Evolutionary conservation across 2,329 filamentous ascomycete species (phyloP), one percentile per base, ranked within the genome.

Genomic region (Pezicula carpinea): DNA sequence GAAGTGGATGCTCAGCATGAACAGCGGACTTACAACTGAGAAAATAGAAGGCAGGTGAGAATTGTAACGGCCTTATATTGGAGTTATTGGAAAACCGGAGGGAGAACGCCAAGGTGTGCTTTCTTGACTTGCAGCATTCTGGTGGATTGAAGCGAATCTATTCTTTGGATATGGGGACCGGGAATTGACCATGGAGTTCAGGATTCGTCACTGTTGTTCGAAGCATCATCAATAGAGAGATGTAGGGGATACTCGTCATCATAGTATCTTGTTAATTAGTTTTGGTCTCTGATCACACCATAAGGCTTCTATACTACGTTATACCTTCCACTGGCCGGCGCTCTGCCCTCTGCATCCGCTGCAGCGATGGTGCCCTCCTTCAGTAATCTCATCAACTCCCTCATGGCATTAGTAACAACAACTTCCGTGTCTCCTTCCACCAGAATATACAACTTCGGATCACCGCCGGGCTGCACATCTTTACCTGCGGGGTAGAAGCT

Each of bases 391-490:
- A 90, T 92, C 55, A 99, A 76, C 69, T 97, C 91, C 56, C 83
- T 81, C 79, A 99, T 89, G 2, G 93, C 93, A 60, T 88, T 86
- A 43, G 87, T 88, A 22, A 99, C 93, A 26, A 90, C 84, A 44
- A 96, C 75, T 68, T 99, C 93, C 0, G 93, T 97, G 62, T 99
- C 93, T 35, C 93, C 93, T 66, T 99, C 93, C 48, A 99, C 95
- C 51, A 99, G 78, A 60, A 99, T 96, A 65, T 97, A 99, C 59
- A 99, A 73, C 73, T 97, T 97, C n/a, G 93, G 87, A 57, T 90
- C 83, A 46, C 84, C 86, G 31, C 80, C 83, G 0, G 84, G 67
- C 6, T 76, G 80, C 2, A 89, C 89, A 55, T 89, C 85, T 65
- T 95, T 95, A 55, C 90, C 91, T 2, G 82, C 62, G 1, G 85